These are phyloP conservation scores for Phytopythium helicoides DNA, from an alignment of 352 stramenopile genomes.

Conservation along the genomic window DNA sequence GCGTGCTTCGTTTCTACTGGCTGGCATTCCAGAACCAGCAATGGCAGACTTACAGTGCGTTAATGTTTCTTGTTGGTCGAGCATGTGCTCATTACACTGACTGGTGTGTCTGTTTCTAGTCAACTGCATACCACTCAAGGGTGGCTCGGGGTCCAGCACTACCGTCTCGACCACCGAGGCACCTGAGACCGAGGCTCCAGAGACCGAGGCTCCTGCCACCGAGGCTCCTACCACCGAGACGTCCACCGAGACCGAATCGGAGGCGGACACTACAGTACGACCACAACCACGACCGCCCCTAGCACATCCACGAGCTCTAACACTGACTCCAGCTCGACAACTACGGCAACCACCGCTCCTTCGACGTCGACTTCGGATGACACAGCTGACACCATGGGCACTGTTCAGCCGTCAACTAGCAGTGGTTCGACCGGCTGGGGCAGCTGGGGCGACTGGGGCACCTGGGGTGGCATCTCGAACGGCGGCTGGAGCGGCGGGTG, in stretches of 20 bases:
- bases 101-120: too few species aligned
- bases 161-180: slow-evolving; percentile 1
- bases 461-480: neutral
- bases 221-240: slow-evolving; percentile 8
- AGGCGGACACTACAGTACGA: neutral
- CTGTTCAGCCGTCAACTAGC: neutral
- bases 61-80: neutral
- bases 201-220: slow-evolving; percentile 7
- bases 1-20: slow-evolving; percentile 47
- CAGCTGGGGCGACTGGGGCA: slow-evolving; percentile 4
- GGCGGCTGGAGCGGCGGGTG: neutral
- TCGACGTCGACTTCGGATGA: neutral
- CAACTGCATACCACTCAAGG: slow-evolving; percentile 1
- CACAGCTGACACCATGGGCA: neutral
- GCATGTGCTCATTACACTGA: too few species aligned
- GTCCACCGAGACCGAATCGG: too few species aligned
- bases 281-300: neutral
- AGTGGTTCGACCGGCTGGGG: slow-evolving; percentile 1
- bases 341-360: neutral
- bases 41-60: slow-evolving; percentile 45
- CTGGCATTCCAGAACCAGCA: slow-evolving; percentile 32
- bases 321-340: neutral
- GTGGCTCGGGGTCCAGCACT: neutral
- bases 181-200: slow-evolving; percentile 1
- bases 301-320: neutral